phyloP scores from a whole-genome alignment of 2,329 filamentous ascomycete genomes.

The Colletotrichum filicis region DNA sequence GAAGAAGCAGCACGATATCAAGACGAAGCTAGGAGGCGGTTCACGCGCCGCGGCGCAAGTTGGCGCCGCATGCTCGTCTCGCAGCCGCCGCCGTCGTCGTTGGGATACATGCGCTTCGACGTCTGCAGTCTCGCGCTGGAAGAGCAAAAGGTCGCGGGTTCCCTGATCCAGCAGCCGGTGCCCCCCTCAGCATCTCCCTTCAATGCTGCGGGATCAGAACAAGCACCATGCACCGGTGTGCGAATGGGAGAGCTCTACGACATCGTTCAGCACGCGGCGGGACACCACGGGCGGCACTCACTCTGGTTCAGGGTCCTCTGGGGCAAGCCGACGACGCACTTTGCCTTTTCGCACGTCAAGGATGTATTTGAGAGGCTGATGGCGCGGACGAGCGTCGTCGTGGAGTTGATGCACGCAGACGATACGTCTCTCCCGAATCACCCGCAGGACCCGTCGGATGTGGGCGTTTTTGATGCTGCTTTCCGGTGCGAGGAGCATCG shows the following conservation, averaged over 20 bases:
- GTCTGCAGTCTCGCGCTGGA: conserved; percentile 2
- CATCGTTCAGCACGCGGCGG: conserved; percentile 19
- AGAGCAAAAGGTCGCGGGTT: conserved; percentile 14
- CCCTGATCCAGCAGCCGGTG: background rate
- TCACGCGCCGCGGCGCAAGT: conserved; percentile 34
- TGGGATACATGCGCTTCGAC: conserved; percentile 26
- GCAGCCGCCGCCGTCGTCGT: conserved; percentile 33
- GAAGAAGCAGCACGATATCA: background rate
- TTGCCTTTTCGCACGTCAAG: conserved; percentile 14
- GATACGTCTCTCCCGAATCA: conserved; percentile 26
- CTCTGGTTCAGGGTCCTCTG: conserved; percentile 32
- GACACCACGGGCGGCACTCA: conserved; percentile 27
- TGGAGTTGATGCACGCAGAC: conserved; percentile 33
- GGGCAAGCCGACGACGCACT: background rate
- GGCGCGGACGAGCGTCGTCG: conserved; percentile 20
- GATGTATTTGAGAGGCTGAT: conserved; percentile 19
- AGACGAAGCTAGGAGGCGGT: background rate
- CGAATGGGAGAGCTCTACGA: conserved; percentile 39
- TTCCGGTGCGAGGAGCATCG: conserved; percentile 22
- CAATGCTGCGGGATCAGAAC: background rate
- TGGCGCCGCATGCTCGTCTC: conserved; percentile 40
- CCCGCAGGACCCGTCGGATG: conserved; percentile 20
- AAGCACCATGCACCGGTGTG: background rate
- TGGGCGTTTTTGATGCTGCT: conserved; percentile 19
- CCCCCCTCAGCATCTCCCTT: background rate